Conservation (phyloP, 257 asterid genomes). For the Solanum piurae region DNA sequence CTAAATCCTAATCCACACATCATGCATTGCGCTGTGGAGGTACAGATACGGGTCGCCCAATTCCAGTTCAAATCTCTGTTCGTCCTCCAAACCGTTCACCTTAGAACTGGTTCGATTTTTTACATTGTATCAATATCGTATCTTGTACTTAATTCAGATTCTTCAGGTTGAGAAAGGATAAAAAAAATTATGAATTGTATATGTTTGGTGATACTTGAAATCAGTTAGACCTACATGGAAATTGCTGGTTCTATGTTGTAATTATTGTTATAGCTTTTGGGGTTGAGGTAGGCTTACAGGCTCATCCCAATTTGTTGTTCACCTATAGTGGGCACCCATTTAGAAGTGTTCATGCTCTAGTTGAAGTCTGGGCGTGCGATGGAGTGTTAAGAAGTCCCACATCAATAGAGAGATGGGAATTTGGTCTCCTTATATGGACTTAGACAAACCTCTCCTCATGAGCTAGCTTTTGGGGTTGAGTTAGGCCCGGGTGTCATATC, state of each 20-base stretch:
- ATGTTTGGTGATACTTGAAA: not conserved
- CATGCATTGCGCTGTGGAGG: constrained; percentile 57
- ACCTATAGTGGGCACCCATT: not conserved
- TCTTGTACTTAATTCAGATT: not conserved
- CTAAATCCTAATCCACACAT: not conserved
- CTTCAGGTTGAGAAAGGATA: not conserved
- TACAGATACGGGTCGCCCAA: constrained; percentile 72
- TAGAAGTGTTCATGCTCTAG: not conserved
- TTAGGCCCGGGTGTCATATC: not conserved
- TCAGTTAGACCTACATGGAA: not conserved
- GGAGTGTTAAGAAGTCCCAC: not conserved
- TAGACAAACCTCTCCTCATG: not conserved
- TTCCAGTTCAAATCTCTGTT: constrained; percentile 72
- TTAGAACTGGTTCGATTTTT: constrained; percentile 6
- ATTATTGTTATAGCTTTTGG: not conserved
- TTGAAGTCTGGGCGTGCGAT: not conserved
- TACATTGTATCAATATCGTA: not conserved
- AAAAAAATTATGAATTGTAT: not conserved
- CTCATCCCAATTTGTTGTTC: not conserved
- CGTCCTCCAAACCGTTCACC: constrained; percentile 44
- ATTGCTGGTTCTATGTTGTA: not conserved
- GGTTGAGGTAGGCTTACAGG: not conserved
- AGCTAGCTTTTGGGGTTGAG: not conserved
- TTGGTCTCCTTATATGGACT: not conserved
- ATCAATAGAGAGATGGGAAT: not conserved